Conservation (phyloP, 2,329 filamentous ascomycete genomes). For the Trichoderma aggressivum region DNA sequence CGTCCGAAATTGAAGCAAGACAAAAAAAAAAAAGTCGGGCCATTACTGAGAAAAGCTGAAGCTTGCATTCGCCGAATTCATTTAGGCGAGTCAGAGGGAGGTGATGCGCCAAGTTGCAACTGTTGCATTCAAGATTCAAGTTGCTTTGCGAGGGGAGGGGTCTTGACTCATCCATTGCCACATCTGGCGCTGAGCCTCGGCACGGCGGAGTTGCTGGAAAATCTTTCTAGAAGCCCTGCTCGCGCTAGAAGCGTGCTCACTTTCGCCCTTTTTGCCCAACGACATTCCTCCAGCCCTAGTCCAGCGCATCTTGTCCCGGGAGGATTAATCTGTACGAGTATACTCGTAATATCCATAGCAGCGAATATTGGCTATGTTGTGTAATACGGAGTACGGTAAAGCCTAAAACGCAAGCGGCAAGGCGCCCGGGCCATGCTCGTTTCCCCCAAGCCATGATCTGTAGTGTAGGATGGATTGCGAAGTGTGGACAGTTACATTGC, state of each 20-base stretch:
- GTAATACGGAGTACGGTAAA: not conserved
- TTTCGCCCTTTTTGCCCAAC: not conserved
- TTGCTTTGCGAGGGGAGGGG: not conserved
- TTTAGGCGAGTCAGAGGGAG: slow-evolving; percentile 5
- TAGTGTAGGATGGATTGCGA: not conserved
- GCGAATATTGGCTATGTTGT: not conserved
- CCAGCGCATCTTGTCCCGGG: not conserved
- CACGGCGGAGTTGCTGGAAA: not conserved
- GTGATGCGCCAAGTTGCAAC: not conserved
- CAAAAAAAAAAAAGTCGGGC: not conserved
- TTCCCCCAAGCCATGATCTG: not conserved
- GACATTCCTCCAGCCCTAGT: not conserved
- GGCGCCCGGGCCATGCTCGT: not conserved
- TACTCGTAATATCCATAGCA: not conserved
- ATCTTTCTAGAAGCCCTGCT: slow-evolving; percentile 9
- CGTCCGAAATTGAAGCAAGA: not conserved
- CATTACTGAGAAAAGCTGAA: not conserved
- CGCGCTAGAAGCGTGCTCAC: slow-evolving; percentile 6
- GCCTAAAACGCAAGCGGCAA: not conserved
- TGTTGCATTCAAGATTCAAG: not conserved
- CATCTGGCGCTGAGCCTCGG: not conserved
- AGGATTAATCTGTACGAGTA: not conserved
- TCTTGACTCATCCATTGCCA: slow-evolving; percentile 2
- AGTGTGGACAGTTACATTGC: not conserved
- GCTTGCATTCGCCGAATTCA: slow-evolving; percentile 1